Conservation (phyloP, 2,329 filamentous ascomycete genomes). For the Aspergillus melleus region DNA sequence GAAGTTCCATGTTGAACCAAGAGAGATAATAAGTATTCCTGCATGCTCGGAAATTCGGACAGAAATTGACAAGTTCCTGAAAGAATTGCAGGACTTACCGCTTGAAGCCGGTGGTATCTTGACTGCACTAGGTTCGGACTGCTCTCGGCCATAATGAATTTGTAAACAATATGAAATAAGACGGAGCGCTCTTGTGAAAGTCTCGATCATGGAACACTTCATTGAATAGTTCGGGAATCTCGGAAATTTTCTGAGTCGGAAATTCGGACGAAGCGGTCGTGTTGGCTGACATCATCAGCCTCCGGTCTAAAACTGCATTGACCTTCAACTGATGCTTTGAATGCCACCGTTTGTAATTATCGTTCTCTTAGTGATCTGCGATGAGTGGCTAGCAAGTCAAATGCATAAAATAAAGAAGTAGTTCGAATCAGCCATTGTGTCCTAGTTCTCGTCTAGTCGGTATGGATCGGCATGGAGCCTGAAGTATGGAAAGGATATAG, state of each 20-base stretch:
- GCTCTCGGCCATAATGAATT: not conserved
- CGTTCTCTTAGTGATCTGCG: too few species aligned
- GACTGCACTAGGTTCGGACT: not conserved
- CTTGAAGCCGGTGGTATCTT: not conserved
- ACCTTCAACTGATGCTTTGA: too few species aligned
- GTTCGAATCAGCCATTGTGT: too few species aligned
- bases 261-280: not conserved
- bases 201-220: not conserved
- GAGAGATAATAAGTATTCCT: not conserved
- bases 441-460: too few species aligned
- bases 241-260: not conserved
- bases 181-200: not conserved
- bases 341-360: too few species aligned
- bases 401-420: too few species aligned
- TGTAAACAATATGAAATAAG: not conserved
- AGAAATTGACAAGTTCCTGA: not conserved
- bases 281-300: not conserved
- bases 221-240: not conserved
- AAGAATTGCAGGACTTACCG: not conserved
- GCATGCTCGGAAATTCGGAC: not conserved
- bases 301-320: not conserved
- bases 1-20: not conserved
- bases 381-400: too few species aligned
- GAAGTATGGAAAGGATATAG: too few species aligned
- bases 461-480: too few species aligned